phyloP scores from a whole-genome alignment of 192 early-diverging fungal genomes.

The Backusella sp. region DNA sequence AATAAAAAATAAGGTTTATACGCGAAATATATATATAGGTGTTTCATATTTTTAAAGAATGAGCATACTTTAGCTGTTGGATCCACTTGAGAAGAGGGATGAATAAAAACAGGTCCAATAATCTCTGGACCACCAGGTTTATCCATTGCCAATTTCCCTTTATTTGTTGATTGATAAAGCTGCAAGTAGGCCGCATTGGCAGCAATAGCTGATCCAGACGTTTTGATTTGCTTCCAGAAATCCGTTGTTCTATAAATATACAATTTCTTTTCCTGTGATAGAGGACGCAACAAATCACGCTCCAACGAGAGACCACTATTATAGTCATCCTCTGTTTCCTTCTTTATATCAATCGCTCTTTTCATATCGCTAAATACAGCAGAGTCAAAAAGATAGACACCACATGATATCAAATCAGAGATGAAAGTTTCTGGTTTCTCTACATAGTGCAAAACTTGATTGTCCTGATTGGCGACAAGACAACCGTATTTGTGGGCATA shows the following conservation, averaged over 20 bases:
- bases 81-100: constrained; percentile 92
- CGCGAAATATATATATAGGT: background rate
- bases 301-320: constrained; percentile 58
- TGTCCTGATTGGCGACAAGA: constrained; percentile 80
- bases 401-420: constrained; percentile 92
- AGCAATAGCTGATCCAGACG: constrained; percentile 84
- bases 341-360: constrained; percentile 70
- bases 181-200: constrained; percentile 94
- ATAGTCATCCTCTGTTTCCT: constrained; percentile 36
- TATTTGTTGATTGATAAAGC: constrained; percentile 60
- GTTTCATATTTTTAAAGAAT: background rate
- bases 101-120: constrained; percentile 90
- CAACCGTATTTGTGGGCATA: constrained; percentile 88
- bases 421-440: constrained; percentile 97
- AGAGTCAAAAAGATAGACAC: constrained; percentile 91
- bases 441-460: constrained; percentile 94
- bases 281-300: constrained; percentile 87
- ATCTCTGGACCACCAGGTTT: constrained; percentile 65
- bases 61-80: constrained; percentile 66
- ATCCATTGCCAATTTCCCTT: constrained; percentile 57
- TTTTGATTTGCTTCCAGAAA: constrained; percentile 98
- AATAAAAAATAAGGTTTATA: background rate
- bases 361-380: constrained; percentile 87
- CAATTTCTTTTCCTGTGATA: constrained; percentile 85
- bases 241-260: constrained; percentile 83